phyloP scores from a whole-genome alignment of 352 stramenopile genomes.

The Elongisporangium anandrum region DNA sequence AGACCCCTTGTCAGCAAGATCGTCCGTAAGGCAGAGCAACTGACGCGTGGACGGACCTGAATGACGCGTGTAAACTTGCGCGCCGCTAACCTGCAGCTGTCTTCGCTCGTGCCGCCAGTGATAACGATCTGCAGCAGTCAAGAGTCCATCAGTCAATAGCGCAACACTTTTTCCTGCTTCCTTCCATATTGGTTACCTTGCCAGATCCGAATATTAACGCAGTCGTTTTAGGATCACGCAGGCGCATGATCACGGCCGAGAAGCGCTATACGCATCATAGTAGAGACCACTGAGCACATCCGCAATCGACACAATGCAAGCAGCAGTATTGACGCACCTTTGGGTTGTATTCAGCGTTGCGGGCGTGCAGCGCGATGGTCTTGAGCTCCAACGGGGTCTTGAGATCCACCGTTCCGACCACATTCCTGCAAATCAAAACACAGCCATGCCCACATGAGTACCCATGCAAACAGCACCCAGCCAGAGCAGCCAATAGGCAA shows the following conservation, averaged over 20 bases:
- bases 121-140: conserved; percentile 66
- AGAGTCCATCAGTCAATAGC: not conserved
- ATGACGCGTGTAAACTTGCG: conserved; percentile 86
- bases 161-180: too few relatives aligned
- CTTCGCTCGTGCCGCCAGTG: conserved; percentile 78
- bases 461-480: not conserved
- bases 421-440: conserved; percentile 63
- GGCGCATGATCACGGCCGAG: conserved; percentile 93
- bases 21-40: not conserved
- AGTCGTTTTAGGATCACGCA: conserved; percentile 96
- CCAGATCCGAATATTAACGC: conserved; percentile 97
- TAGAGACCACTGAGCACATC: not conserved
- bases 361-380: conserved; percentile 94
- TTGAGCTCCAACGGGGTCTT: conserved; percentile 95
- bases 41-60: conserved; percentile 36
- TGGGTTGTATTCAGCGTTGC: conserved; percentile 99
- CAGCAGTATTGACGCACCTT: conserved; percentile 53
- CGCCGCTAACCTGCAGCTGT: conserved; percentile 75
- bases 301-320: not conserved
- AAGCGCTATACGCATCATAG: conserved; percentile 70
- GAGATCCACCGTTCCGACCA: conserved; percentile 95
- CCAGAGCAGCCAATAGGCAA: not conserved
- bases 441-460: not conserved
- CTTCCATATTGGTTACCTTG: too few relatives aligned
- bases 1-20: too few relatives aligned